Evolutionary conservation across 1,139 yeast genomes (phyloP).

Genomic region (Magnusiomyces paraingens): DNA sequence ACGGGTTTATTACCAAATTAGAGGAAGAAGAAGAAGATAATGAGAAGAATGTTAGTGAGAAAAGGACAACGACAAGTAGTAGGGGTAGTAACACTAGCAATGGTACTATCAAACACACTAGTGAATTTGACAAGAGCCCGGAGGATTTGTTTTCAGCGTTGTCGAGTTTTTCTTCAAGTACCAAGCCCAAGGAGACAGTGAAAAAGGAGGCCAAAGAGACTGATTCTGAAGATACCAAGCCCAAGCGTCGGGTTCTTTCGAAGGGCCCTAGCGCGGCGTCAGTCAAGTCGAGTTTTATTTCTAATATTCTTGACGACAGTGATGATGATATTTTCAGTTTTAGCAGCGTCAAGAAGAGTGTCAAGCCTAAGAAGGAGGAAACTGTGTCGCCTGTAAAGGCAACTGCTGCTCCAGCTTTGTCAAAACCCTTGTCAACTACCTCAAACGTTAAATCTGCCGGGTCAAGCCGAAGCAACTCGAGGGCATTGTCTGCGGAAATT

Average conservation of each 20-base stretch:
- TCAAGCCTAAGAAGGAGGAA: background rate
- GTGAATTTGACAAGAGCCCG: background rate
- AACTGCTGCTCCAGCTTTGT: too few relatives aligned
- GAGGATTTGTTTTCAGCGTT: background rate
- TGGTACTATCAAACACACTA: background rate
- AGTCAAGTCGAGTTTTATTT: background rate
- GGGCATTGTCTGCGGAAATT: background rate
- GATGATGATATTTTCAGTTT: background rate
- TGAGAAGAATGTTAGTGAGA: background rate
- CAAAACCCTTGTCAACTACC: too few relatives aligned
- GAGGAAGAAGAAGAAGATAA: slow-evolving; percentile 7
- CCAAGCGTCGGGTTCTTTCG: background rate
- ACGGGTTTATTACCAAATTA: background rate
- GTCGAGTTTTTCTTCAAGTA: slow-evolving; percentile 1
- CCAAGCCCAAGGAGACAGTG: background rate
- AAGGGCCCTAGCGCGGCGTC: background rate
- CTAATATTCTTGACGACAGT: background rate
- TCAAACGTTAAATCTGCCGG: too few relatives aligned
- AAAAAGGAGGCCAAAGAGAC: background rate
- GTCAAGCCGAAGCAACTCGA: too few relatives aligned
- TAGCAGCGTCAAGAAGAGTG: background rate
- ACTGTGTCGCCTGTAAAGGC: too few relatives aligned
- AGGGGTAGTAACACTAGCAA: background rate
- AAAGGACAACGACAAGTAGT: background rate
- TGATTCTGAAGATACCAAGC: background rate